phyloP scores from a whole-genome alignment of 2,329 filamentous ascomycete species.

The Trichophyton simii region DNA sequence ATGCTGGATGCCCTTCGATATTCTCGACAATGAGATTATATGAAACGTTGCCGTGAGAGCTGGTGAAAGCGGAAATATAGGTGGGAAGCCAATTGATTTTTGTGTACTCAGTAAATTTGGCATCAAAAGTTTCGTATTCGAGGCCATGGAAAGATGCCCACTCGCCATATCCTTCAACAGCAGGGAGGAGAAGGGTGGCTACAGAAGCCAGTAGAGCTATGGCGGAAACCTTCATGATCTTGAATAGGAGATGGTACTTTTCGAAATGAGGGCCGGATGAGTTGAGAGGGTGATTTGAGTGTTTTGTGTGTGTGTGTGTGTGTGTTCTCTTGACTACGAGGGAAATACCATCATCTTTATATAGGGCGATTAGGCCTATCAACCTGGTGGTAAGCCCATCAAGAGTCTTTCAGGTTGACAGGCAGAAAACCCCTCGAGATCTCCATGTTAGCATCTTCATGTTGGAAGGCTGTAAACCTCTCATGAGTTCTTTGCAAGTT shows the following conservation, averaged over 20 bases:
- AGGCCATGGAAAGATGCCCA: not conserved
- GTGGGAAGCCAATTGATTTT: not conserved
- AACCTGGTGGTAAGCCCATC: not conserved
- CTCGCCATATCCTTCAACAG: not conserved
- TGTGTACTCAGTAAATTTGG: not conserved
- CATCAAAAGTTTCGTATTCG: no score
- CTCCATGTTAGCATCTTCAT: no score
- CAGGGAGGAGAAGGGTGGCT: not conserved
- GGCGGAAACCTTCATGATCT: not conserved
- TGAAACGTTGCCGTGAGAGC: not conserved
- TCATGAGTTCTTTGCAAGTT: not conserved
- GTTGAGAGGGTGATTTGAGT: not conserved
- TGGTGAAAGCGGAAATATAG: not conserved
- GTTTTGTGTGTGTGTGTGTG: no score
- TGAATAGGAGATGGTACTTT: not conserved
- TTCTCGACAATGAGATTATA: constrained; percentile 7
- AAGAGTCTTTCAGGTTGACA: not conserved
- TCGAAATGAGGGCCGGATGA: not conserved
- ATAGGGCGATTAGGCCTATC: not conserved
- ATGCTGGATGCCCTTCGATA: not conserved
- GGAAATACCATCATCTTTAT: not conserved
- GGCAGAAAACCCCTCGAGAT: no score
- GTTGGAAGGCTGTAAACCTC: not conserved
- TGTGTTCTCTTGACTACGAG: not conserved
- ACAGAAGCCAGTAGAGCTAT: not conserved